A percentile compares a stretch with the other conserved stretches of the same genome.
Conservation (phyloP, 306 rosid species). For the Boehmeria nivea region DNA sequence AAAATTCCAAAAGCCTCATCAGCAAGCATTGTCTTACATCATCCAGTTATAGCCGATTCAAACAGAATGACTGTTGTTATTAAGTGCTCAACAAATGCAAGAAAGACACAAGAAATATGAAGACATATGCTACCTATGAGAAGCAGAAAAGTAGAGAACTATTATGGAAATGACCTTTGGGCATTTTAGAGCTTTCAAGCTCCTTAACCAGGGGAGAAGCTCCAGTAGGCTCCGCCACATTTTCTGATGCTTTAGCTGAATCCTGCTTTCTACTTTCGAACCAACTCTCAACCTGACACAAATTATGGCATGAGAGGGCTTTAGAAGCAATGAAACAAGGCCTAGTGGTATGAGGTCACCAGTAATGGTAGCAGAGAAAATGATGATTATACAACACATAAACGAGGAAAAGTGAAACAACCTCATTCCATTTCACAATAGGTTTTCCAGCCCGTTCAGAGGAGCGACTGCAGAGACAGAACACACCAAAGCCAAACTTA, state of each 20-base stretch:
- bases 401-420: constrained; percentile 29
- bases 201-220: constrained; percentile 33
- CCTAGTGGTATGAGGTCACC: background rate
- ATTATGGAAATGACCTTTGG: constrained; percentile 33
- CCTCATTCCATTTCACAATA: constrained; percentile 71
- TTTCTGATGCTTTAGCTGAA: constrained; percentile 32
- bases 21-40: too few relatives aligned
- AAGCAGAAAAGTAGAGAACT: background rate
- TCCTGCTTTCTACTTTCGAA: constrained; percentile 50
- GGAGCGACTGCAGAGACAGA: constrained; percentile 54
- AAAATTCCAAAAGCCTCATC: too few relatives aligned
- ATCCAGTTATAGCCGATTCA: too few relatives aligned
- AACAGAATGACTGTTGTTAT: too few relatives aligned
- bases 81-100: background rate
- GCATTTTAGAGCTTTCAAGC: constrained; percentile 32
- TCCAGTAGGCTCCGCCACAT: constrained; percentile 23
- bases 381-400: too few relatives aligned
- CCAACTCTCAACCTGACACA: constrained; percentile 64
- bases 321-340: background rate
- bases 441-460: constrained; percentile 95
- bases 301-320: constrained; percentile 1
- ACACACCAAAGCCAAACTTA: constrained; percentile 23
- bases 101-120: background rate
- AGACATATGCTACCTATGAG: background rate
- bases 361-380: background rate